Evolutionary conservation across 352 stramenopile genomes (phyloP).

Genomic region (Pythium phragmitis): DNA sequence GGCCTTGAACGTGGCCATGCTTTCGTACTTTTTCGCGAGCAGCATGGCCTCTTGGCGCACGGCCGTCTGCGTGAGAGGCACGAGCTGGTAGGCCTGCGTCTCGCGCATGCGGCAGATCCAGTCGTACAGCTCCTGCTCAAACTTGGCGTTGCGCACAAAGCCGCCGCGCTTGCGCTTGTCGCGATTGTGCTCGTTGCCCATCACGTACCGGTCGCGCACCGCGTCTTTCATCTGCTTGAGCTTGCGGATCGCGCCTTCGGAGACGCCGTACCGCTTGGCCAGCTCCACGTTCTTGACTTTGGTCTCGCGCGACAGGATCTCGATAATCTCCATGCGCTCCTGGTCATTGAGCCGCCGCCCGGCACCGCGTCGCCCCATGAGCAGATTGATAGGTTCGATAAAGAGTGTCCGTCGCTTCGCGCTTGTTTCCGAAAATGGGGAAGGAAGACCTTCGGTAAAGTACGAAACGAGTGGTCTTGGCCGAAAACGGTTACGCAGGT

Average conservation of each 20-base stretch:
- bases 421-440: conserved; percentile 28
- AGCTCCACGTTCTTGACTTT: conserved; percentile 89
- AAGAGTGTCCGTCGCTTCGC: conserved; percentile 17
- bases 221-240: conserved; percentile 88
- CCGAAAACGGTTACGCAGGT: not conserved
- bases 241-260: conserved; percentile 84
- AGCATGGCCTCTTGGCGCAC: conserved; percentile 84
- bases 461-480: conserved; percentile 31
- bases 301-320: conserved; percentile 71
- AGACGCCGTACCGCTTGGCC: conserved; percentile 84
- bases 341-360: conserved; percentile 85
- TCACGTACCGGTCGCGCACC: conserved; percentile 77
- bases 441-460: conserved; percentile 22
- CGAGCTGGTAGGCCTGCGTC: conserved; percentile 77
- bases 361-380: conserved; percentile 72
- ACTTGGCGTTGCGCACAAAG: conserved; percentile 80
- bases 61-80: conserved; percentile 81
- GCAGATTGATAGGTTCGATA: not conserved
- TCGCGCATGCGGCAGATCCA: conserved; percentile 87
- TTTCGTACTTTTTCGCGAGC: conserved; percentile 82
- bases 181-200: conserved; percentile 84
- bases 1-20: conserved; percentile 84
- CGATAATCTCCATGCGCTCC: conserved; percentile 89
- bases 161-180: conserved; percentile 85
- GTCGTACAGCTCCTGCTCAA: conserved; percentile 84